Conservation (phyloP, 352 stramenopile species). For the Elongisporangium senticosum region DNA sequence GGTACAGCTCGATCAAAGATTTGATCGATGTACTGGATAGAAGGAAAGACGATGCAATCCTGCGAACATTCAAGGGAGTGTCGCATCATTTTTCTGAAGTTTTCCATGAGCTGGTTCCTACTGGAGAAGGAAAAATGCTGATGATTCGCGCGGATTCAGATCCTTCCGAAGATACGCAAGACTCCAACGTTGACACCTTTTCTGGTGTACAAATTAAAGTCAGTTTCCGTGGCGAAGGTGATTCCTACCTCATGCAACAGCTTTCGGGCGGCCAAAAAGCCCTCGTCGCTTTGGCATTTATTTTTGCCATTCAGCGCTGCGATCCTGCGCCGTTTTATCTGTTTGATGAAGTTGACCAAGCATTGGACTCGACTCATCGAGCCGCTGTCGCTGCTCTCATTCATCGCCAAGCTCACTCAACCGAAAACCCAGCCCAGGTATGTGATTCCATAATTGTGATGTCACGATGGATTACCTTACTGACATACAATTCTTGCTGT, state of each 20-base stretch:
- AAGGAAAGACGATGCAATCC: constrained; percentile 98
- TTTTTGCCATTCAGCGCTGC: constrained; percentile 98
- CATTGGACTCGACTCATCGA: constrained; percentile 98
- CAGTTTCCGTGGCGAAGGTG: constrained; percentile 93
- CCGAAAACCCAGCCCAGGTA: constrained; percentile 95
- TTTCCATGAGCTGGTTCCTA: constrained; percentile 97
- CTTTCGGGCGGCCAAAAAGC: constrained; percentile 99
- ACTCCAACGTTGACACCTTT: constrained; percentile 89
- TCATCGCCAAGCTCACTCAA: constrained; percentile 92
- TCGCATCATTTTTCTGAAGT: constrained; percentile 98
- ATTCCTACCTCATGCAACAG: constrained; percentile 98
- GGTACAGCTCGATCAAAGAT: constrained; percentile 86
- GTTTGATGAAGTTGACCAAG: constrained; percentile 99
- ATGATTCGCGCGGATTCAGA: constrained; percentile 89
- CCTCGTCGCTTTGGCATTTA: constrained; percentile 98
- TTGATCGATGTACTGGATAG: constrained; percentile 90
- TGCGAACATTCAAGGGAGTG: constrained; percentile 98
- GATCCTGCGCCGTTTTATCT: constrained; percentile 99
- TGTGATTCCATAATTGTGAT: not conserved
- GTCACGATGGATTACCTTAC: not conserved
- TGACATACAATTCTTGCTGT: not conserved
- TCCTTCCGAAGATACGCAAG: constrained; percentile 14
- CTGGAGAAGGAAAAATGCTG: constrained; percentile 94
- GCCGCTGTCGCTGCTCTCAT: constrained; percentile 96
- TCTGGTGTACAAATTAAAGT: constrained; percentile 98